phyloP scores from a whole-genome alignment of 768 basidiomycete genomes.

The Dioszegia aurantiaca region DNA sequence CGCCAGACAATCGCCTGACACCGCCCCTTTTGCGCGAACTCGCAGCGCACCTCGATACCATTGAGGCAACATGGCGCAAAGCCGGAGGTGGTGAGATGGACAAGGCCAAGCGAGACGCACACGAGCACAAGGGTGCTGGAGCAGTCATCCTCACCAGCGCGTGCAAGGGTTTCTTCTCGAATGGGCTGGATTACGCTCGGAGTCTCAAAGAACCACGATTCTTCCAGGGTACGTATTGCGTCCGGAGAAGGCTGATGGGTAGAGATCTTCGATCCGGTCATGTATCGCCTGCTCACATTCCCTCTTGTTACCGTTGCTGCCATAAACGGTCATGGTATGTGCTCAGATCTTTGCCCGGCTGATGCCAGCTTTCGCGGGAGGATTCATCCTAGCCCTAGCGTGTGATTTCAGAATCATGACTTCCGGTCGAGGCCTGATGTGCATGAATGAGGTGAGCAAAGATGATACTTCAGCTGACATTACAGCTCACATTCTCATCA shows the following conservation, averaged over 20 bases:
- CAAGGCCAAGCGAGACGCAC: conserved; percentile 29
- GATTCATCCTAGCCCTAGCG: conserved; percentile 70
- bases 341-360: neutral
- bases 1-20: conserved; percentile 54
- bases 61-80: conserved; percentile 51
- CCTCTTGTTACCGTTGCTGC: conserved; percentile 42
- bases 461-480: neutral
- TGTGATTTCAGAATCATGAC: conserved; percentile 91
- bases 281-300: conserved; percentile 62
- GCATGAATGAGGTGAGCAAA: conserved; percentile 79
- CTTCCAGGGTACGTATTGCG: conserved; percentile 39
- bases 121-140: conserved; percentile 34
- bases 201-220: conserved; percentile 48
- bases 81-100: conserved; percentile 30
- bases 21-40: conserved; percentile 45
- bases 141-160: conserved; percentile 47
- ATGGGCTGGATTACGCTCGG: conserved; percentile 52
- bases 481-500: conserved; percentile 70
- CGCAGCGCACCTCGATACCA: conserved; percentile 41
- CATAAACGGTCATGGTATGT: conserved; percentile 52
- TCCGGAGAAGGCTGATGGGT: conserved; percentile 8
- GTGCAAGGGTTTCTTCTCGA: conserved; percentile 49
- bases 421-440: conserved; percentile 78
- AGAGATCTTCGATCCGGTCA: conserved; percentile 74
- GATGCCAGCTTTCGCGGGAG: conserved; percentile 70